Base-by-base conservation (phyloP, 345 rosid species). In the Camelina laxa region DNA sequence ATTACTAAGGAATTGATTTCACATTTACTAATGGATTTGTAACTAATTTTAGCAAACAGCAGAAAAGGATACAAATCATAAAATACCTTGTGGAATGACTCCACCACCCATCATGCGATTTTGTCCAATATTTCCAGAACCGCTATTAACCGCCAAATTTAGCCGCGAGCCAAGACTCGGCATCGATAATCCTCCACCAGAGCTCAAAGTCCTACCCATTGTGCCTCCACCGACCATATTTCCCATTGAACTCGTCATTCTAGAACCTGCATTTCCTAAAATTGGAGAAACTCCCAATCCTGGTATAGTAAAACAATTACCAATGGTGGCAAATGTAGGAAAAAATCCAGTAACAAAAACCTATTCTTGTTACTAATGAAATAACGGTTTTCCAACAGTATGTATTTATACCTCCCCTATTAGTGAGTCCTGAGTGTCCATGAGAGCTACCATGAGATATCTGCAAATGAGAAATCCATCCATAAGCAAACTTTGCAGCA, bases 251-350 rank as follows among this genome's bases (percentile, higher is more conserved):
- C 87, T 90, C 7, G 88, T 83, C 50, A 93, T 85, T 68, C 95
- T 84, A 80, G 96, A 80, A 79, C 93, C 88, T 62, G 91, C 86
- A 82, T 87, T 86, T 73, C 95, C 98, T 87, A 90, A 79, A 62
- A 88, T 81, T 70, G 87, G 97, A 74, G 97, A 88, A 36, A 89
- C 89, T 74, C 95, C 98, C 89, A 94, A 74, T 68, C 97, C 98
- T 75, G 86, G 82, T 62, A 89, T 89, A 56, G 82, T 85, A 84
- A 83, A 86, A 70, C 82, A 86, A 81, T 86, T 88, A 79, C 83
- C 88, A 75, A 91, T 83, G 48, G 87, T 77, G 2, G 85, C 85
- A 79, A 88, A 89, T 6, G 83, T 78, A 73, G 89, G 83, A 53
- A 92, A 84, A 87, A 86, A 27, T 86, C 44, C 90, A 80, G 87